Base-by-base conservation (phyloP, 2,329 filamentous ascomycete genomes). In the Ophioceras dolichostomum region DNA sequence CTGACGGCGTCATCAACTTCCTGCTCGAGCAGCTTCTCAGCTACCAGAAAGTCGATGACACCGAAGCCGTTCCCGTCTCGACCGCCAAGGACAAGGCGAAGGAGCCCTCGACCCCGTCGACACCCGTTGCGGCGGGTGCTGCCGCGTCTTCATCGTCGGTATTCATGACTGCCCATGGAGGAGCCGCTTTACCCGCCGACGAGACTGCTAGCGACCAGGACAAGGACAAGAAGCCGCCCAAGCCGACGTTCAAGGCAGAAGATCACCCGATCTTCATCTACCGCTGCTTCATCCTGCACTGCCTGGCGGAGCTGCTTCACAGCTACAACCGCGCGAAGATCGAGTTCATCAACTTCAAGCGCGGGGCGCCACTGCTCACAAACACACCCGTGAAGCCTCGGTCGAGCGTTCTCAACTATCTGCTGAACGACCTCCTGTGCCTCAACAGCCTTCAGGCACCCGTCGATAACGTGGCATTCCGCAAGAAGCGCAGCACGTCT, bases 301-400 rank as follows among this genome's bases (percentile, higher is more conserved):
- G 88, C 51, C 65, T 99, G 28, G 80, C 86, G 0, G 91, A 99
- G 58, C 73, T 98, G 12, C 67, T 98, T 12, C 79, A 83, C 40
- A 93, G 83, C 51, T 98, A 96, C 62, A 94, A 87, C 48, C 79
- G 87, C 38, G 85, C 87, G 8, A 99, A 99, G 67, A 76, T 98
- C 31, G 93, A 98, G 55, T 96, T 99, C 55, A 95, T 99, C 65
- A 96, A 95, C 57, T 98, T 95, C 63, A 96, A 93, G 47, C 80
- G 89, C 42, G 94, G 88, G 52, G 81, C 85, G 6, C 85, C 89
- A 33, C 72, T 86, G 32, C 80, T 85, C 47, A 80, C 80, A 10
- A 79, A 77, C 38, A 96, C 91, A 2, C 91, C 91, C 5, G 88
- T 93, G 13, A 96, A 96, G 58, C 91, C 91, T 39, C 79, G 91